These are phyloP conservation scores for Geranium brycei DNA, from an alignment of 345 rosid species.

Conservation along the genomic window DNA sequence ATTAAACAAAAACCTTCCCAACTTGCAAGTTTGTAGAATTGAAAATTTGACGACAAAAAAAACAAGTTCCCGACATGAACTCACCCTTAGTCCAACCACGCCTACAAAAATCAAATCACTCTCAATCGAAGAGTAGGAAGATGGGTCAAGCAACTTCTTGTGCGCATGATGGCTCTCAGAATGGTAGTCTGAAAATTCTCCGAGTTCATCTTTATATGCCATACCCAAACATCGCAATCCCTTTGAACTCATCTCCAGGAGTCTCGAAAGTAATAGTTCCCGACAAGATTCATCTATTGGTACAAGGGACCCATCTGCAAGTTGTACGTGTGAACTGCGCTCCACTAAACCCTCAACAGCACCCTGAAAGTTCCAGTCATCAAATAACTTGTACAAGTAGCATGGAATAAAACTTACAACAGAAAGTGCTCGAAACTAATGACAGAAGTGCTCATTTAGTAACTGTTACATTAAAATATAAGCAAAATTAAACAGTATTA, in stretches of 20 bases:
- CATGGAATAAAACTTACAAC: not conserved
- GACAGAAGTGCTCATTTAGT: too few relatives aligned
- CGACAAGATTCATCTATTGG: slow-evolving; percentile 59
- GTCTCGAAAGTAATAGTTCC: slow-evolving; percentile 51
- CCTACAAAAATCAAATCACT: slow-evolving; percentile 62
- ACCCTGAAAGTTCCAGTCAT: slow-evolving; percentile 37
- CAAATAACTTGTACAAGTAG: slow-evolving; percentile 1
- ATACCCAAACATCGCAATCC: slow-evolving; percentile 79
- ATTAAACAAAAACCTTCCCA: slow-evolving; percentile 2
- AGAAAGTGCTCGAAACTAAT: too few relatives aligned
- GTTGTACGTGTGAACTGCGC: slow-evolving; percentile 63
- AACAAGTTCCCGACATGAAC: slow-evolving; percentile 15
- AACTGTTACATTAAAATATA: not conserved
- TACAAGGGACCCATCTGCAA: slow-evolving; percentile 71
- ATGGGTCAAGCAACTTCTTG: slow-evolving; percentile 75
- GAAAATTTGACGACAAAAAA: slow-evolving; percentile 9
- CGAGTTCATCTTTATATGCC: slow-evolving; percentile 72
- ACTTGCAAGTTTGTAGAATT: not conserved
- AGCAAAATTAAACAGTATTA: not conserved
- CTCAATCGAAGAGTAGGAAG: slow-evolving; percentile 56
- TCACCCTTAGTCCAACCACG: slow-evolving; percentile 71
- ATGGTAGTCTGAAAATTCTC: slow-evolving; percentile 67
- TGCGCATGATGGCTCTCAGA: slow-evolving; percentile 71
- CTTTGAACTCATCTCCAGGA: slow-evolving; percentile 65
- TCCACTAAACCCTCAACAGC: slow-evolving; percentile 83